Conservation (phyloP, 192 early-diverging fungal species). For the Entomortierella lignicola region DNA sequence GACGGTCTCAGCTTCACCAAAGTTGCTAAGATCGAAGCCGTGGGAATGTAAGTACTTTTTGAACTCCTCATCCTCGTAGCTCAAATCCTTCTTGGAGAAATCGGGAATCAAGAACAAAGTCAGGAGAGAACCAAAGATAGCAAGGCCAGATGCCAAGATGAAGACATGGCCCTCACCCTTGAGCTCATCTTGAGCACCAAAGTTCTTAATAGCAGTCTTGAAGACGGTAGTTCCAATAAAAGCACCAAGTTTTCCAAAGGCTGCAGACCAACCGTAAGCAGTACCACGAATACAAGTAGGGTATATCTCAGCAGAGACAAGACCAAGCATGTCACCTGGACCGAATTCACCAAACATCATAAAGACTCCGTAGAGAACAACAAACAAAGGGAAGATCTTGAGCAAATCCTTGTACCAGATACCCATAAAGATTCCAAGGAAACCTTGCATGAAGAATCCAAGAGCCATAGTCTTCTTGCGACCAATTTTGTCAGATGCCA, state of each 20-base stretch:
- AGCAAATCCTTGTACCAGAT: conserved; percentile 54
- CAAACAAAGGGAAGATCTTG: conserved; percentile 60
- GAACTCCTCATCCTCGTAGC: conserved; percentile 61
- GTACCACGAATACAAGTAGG: conserved; percentile 65
- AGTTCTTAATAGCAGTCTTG: conserved; percentile 49
- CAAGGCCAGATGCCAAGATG: conserved; percentile 58
- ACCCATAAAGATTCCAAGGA: conserved; percentile 64
- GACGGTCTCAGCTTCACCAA: conserved; percentile 4
- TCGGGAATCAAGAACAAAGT: conserved; percentile 62
- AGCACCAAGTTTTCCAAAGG: conserved; percentile 46
- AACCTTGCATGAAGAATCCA: conserved; percentile 63
- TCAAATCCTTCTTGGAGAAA: conserved; percentile 57
- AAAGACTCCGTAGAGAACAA: conserved; percentile 67
- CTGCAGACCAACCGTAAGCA: conserved; percentile 63
- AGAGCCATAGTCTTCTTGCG: conserved; percentile 65
- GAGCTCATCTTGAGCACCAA: conserved; percentile 45
- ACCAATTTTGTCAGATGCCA: conserved; percentile 61
- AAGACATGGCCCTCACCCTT: conserved; percentile 57
- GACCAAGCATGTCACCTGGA: conserved; percentile 62
- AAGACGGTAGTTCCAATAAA: conserved; percentile 60
- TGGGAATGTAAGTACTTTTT: conserved; percentile 57
- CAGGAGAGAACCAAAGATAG: conserved; percentile 59
- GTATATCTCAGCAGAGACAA: conserved; percentile 64
- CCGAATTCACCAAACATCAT: conserved; percentile 66
- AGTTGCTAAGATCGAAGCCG: conserved; percentile 52